phyloP scores from a whole-genome alignment of 2,329 filamentous ascomycete species.

The Pezicula neosporulosa region DNA sequence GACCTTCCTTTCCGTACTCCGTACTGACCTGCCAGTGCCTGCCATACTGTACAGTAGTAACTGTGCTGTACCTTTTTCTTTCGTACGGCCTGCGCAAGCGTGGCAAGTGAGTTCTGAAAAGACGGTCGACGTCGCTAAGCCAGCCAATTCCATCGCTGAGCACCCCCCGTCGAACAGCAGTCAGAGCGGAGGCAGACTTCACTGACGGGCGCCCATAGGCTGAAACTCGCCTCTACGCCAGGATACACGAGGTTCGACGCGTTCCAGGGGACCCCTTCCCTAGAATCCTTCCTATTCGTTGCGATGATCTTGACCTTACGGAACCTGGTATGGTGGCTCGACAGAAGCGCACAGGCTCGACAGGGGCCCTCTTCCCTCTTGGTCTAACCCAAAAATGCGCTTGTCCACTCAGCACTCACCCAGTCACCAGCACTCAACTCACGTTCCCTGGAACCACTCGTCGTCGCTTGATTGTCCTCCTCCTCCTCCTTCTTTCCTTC shows the following conservation, averaged over 20 bases:
- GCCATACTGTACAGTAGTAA: no score
- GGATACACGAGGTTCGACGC: no score
- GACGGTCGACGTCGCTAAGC: no score
- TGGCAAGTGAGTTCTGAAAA: no score
- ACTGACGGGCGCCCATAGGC: not conserved
- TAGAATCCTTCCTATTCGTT: not conserved
- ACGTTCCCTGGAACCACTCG: not conserved
- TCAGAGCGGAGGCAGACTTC: not conserved
- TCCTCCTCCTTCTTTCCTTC: conserved; percentile 11
- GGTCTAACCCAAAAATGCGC: no score
- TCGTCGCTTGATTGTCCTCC: conserved; percentile 1
- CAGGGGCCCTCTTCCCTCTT: no score
- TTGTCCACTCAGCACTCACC: not conserved
- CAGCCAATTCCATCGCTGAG: not conserved
- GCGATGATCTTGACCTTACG: not conserved
- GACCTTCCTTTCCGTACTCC: no score
- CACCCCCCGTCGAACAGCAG: no score
- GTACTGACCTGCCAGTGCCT: no score
- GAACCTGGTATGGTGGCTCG: not conserved
- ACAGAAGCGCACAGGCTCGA: no score
- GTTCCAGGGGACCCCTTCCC: not conserved
- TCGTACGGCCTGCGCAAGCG: no score
- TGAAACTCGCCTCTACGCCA: not conserved
- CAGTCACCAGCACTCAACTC: not conserved
- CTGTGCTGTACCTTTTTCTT: no score